Conservation (phyloP, 768 basidiomycete species). For the Leccinum incarnatum region DNA sequence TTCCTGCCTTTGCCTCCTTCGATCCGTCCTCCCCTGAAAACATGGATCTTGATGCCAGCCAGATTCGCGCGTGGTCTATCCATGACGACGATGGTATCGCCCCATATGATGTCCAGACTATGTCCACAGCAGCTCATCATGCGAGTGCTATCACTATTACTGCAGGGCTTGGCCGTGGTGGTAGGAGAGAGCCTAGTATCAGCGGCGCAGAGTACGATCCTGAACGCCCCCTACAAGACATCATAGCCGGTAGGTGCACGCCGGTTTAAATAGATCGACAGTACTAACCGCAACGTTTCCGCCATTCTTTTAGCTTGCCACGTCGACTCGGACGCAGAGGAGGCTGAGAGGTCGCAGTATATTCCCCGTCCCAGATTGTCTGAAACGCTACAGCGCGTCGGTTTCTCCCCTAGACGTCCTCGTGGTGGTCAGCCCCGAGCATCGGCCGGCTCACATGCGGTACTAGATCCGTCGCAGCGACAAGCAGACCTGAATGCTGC, state of each 20-base stretch:
- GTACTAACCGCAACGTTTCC: background rate
- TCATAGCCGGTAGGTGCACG: slow-evolving; percentile 55
- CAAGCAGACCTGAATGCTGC: slow-evolving; percentile 13
- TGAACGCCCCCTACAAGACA: slow-evolving; percentile 70
- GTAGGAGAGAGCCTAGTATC: slow-evolving; percentile 53
- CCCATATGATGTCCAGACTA: slow-evolving; percentile 65
- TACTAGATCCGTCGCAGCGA: slow-evolving; percentile 14
- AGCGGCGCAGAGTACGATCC: slow-evolving; percentile 86
- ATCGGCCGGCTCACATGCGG: slow-evolving; percentile 12
- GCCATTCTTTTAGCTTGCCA: slow-evolving; percentile 45
- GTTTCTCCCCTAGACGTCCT: slow-evolving; percentile 74
- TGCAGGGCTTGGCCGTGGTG: slow-evolving; percentile 63
- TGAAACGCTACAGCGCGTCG: slow-evolving; percentile 66
- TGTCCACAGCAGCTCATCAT: slow-evolving; percentile 88
- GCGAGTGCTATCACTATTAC: slow-evolving; percentile 84
- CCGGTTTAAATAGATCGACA: background rate
- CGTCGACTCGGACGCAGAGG: slow-evolving; percentile 48
- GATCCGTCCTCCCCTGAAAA: slow-evolving; percentile 55
- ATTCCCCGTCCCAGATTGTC: slow-evolving; percentile 60
- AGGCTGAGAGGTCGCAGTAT: slow-evolving; percentile 41
- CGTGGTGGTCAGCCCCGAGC: slow-evolving; percentile 42
- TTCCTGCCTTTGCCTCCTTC: slow-evolving; percentile 60
- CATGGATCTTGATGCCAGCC: slow-evolving; percentile 52
- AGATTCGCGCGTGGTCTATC: slow-evolving; percentile 56
- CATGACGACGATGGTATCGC: slow-evolving; percentile 65